Evolutionary conservation across 352 stramenopile genomes (phyloP), one percentile per base, ranked within the genome.

Genomic region (Pythium pectinolyticum): DNA sequence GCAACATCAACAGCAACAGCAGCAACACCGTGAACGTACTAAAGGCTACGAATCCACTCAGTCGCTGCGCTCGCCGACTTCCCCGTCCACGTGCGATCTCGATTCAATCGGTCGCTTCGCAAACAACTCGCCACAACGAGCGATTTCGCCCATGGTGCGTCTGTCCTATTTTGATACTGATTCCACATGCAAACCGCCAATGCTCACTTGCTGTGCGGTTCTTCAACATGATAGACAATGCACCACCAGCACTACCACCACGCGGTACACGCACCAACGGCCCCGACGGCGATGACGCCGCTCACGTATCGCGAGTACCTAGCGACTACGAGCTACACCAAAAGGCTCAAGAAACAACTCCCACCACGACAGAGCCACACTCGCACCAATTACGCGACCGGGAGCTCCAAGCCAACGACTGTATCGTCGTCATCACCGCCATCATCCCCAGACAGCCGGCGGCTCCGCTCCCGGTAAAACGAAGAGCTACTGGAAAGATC

Each of bases 301-400:
- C 43, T 66, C 30, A 46, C 47, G 63, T 88, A 86, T 57, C 64
- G 75, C 43, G 60, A 75, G 46, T 86, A 79, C 64, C 77, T 88
- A 56, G 60, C 78, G 49, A 75, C 69, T 55, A 87, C 78, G 35
- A 84, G 81, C 54, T 90, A 90, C 52, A 43, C 70, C 47, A 68
- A 76, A 25, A 75, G 70, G 9, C 46, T 84, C 34, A 67, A n/a
- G 65, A 46, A 70, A 63, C 20, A 34, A 1, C 12, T n/a, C 8
- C 15, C 25, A 7, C n/a, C 35, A 19, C 54, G 32, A 25, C 54
- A 51, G 14, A 50, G 25, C 28, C 22, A 17, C 46, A 22, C 14
- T 11, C 10, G 24, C 9, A 37, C 20, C 27, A 28, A 10, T 1
- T 0, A 41, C 17, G 15, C 25, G 20, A 25, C 11, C 5, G 5